Evolutionary conservation across 2,329 filamentous ascomycete genomes (phyloP).

Genomic region (Trichothecium sympodiale): DNA sequence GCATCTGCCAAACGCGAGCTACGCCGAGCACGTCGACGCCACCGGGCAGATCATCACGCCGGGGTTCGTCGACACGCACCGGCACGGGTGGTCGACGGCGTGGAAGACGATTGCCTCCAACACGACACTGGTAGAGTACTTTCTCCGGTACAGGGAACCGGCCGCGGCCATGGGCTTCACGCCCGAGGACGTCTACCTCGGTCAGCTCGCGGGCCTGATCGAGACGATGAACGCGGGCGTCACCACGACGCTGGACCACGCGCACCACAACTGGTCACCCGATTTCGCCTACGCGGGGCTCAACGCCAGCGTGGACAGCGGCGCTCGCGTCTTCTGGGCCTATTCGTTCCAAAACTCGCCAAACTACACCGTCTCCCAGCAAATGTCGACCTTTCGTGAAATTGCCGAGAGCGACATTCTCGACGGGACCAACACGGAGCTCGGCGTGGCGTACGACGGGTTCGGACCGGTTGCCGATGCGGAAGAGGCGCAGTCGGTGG

Average conservation of each 20-base stretch:
- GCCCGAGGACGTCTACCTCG: conserved; percentile 32
- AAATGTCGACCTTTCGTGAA: conserved; percentile 1
- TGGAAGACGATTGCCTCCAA: conserved; percentile 42
- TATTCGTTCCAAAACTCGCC: conserved; percentile 24
- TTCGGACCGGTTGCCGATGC: conserved; percentile 17
- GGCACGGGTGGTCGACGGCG: conserved; percentile 44
- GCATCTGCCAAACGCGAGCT: no score
- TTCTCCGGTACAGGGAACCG: conserved; percentile 26
- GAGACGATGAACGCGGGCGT: conserved; percentile 42
- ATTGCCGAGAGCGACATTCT: neutral
- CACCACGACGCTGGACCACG: conserved; percentile 41
- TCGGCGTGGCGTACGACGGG: conserved; percentile 30
- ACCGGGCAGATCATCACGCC: conserved; percentile 39
- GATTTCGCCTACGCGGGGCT: conserved; percentile 30
- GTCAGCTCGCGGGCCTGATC: conserved; percentile 33
- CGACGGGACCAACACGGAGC: conserved; percentile 21
- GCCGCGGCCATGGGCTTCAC: conserved; percentile 19
- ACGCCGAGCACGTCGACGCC: no score
- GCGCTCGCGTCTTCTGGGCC: conserved; percentile 34
- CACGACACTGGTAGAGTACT: conserved; percentile 35
- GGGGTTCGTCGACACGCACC: conserved; percentile 46
- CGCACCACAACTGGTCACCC: conserved; percentile 34
- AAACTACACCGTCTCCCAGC: conserved; percentile 6
- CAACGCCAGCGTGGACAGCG: conserved; percentile 29
- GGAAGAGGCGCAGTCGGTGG: conserved; percentile 17